phyloP scores from a whole-genome alignment of 257 asterid species.

The Ajuga chamaepitys region DNA sequence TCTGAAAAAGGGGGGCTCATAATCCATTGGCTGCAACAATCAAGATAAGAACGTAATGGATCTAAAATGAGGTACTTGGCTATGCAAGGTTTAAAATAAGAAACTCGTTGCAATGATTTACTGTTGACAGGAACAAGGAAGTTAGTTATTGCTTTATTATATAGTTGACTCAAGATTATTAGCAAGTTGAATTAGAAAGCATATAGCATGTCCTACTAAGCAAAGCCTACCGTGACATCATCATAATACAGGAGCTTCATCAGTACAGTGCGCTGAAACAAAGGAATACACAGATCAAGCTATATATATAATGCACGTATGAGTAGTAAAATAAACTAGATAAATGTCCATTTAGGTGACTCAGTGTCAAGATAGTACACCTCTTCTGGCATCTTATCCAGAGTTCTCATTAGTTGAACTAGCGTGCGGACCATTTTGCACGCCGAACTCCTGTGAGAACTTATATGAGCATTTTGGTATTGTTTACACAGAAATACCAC shows the following conservation, averaged over 20 bases:
- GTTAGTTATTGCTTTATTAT: neutral
- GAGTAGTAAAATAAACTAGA: slow-evolving; percentile 8
- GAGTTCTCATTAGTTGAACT: slow-evolving; percentile 86
- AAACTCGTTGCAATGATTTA: neutral
- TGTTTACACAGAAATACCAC: neutral
- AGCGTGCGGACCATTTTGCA: slow-evolving; percentile 92
- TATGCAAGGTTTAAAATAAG: neutral
- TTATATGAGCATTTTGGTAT: slow-evolving; percentile 10
- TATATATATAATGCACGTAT: neutral
- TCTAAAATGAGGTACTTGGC: slow-evolving; percentile 5
- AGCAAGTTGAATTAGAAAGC: neutral
- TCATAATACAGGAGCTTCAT: slow-evolving; percentile 92
- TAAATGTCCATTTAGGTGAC: slow-evolving; percentile 5
- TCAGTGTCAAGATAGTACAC: slow-evolving; percentile 25
- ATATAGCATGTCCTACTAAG: neutral
- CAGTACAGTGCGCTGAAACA: slow-evolving; percentile 80
- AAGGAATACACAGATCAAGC: slow-evolving; percentile 13
- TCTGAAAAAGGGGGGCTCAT: slow-evolving; percentile 92
- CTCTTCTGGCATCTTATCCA: slow-evolving; percentile 97
- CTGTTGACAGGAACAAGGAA: slow-evolving; percentile 2
- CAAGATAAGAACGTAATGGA: slow-evolving; percentile 10
- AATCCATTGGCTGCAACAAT: slow-evolving; percentile 85
- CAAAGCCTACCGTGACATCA: slow-evolving; percentile 68
- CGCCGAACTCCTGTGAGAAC: slow-evolving; percentile 78
- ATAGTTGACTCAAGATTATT: neutral